Base-by-base conservation (phyloP, 192 early-diverging fungal species). In the Entomortierella parvispora region DNA sequence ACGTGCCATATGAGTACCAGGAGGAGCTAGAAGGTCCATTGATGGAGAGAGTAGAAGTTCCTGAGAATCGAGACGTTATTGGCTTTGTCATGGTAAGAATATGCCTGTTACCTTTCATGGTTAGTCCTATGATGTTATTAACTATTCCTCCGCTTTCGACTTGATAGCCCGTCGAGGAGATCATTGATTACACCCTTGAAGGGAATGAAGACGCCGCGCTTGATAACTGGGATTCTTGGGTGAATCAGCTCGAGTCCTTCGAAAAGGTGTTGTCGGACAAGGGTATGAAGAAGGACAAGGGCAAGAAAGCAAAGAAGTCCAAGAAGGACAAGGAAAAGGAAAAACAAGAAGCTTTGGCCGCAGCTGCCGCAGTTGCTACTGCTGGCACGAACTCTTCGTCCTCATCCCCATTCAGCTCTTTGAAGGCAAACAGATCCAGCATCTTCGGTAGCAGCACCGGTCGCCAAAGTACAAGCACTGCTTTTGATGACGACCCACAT, bases 211-310 rank as follows among this genome's bases (percentile, higher is more conserved):
- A 68, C 12, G 17, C 48, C 26, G 61, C 65, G 4, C 29, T 64
- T n/a, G 74, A 77, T 31, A 77, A 63, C 43, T 77, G 74, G 74
- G 74, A 77, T 23, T 77, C 74, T n/a, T 77, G 74, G 74, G 74
- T 77, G 20, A 77, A 32, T 31, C 74, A 77, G 11, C 74, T 77
- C 42, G 74, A 77, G 43, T 68, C 66, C 5, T 77, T 77, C 28
- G 74, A 77, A 28, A 77, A 68, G 43, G 74, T 77, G 18, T 55
- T 77, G 8, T 56, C 55, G 1, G 59, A 77, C 25, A 77, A 77
- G 54, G 74, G 74, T n/a, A 18, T 64, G 28, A 63, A 77, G 61
- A 68, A 68, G 32, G 42, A 74, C 37, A 33, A 44, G 23, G 20
- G 47, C 42, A 74, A 74, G 29, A 60, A 74, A 57, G 9, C 22